These are phyloP conservation scores for Helminthosporium solani DNA, from an alignment of 2,329 filamentous ascomycete genomes.

Conservation along the genomic window DNA sequence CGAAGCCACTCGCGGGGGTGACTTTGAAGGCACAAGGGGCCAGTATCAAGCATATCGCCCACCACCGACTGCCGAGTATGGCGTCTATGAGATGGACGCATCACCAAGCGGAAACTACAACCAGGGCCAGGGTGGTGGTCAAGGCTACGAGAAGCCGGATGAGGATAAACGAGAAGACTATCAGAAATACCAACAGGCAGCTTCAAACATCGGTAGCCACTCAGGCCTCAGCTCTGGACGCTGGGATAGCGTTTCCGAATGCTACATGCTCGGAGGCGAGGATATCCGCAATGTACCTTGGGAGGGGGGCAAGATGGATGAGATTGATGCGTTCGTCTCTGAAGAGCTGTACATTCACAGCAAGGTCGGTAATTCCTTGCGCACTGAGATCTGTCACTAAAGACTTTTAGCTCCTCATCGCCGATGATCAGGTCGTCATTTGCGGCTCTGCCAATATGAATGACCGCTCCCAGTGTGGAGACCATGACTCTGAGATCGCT, in stretches of 20 bases:
- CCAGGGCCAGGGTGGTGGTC: conserved; percentile 3
- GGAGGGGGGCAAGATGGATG: conserved; percentile 55
- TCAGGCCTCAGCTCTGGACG: conserved; percentile 52
- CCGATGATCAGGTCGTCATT: conserved; percentile 78
- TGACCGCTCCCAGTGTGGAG: conserved; percentile 74
- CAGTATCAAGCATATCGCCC: conserved; percentile 39
- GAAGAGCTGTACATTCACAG: conserved; percentile 66
- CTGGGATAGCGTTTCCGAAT: conserved; percentile 75
- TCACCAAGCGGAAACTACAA: conserved; percentile 13
- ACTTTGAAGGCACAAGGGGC: conserved; percentile 30
- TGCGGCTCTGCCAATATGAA: conserved; percentile 75
- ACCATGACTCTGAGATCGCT: conserved; percentile 87
- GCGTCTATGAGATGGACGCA: conserved; percentile 38
- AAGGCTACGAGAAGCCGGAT: conserved; percentile 15
- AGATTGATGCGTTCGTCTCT: conserved; percentile 63
- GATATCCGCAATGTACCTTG: conserved; percentile 67
- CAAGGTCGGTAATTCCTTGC: conserved; percentile 51
- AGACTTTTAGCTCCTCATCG: conserved; percentile 63
- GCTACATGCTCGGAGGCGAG: conserved; percentile 71
- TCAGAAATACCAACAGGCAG: conserved; percentile 71
- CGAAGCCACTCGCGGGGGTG: conserved; percentile 37
- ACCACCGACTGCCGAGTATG: conserved; percentile 38
- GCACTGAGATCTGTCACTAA: conserved; percentile 6
- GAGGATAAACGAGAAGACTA: conserved; percentile 48
- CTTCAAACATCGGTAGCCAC: conserved; percentile 54